Evolutionary conservation across 208 protist genomes (phyloP).

Genomic region (Acanthamoeba rhysodes): DNA sequence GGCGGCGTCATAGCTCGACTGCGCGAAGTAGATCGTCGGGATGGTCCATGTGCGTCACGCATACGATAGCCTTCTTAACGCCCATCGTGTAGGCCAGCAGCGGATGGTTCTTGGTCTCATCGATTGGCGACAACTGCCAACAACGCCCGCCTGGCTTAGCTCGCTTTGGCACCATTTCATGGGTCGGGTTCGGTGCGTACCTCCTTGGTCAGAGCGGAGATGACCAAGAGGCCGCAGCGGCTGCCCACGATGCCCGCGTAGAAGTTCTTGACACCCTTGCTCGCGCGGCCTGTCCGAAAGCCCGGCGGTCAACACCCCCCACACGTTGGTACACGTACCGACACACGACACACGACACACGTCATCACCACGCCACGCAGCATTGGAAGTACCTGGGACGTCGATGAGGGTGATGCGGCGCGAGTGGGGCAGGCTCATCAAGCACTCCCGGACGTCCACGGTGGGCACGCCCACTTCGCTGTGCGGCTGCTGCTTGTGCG

Average conservation of each 20-base stretch:
- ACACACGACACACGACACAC: too few species aligned
- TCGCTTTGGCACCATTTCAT: neutral
- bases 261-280: constrained; percentile 16
- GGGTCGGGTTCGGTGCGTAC: neutral
- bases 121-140: neutral
- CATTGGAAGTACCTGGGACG: neutral
- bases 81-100: constrained; percentile 92
- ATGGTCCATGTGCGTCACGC: constrained; percentile 95
- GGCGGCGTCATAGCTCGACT: constrained; percentile 87
- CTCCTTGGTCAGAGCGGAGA: neutral
- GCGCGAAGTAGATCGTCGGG: constrained; percentile 91
- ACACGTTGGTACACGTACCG: too few species aligned
- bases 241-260: neutral
- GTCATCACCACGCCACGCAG: too few species aligned
- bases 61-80: constrained; percentile 93
- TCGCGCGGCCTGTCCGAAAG: neutral
- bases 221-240: neutral
- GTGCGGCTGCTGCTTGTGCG: neutral
- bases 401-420: constrained; percentile 1
- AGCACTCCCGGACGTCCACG: neutral
- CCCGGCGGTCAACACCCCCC: neutral
- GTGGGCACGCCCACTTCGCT: neutral
- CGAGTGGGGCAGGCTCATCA: neutral
- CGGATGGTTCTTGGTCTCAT: constrained; percentile 87
- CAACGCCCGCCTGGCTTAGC: neutral